phyloP scores from a whole-genome alignment of 768 basidiomycete species.

The Trametes sanguinea region DNA sequence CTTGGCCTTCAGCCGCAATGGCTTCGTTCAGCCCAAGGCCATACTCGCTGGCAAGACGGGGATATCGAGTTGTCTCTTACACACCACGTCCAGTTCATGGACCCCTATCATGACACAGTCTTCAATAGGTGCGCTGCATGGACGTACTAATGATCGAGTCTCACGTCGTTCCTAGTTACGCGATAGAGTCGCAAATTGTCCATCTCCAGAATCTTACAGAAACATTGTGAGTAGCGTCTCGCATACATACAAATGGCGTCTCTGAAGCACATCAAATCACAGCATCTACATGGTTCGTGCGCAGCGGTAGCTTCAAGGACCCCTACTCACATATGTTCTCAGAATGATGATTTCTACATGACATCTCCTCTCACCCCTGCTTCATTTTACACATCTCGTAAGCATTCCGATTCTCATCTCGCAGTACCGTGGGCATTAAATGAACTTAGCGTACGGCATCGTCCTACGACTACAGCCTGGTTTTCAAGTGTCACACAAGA shows the following conservation, averaged over 20 bases:
- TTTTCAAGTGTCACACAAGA: slow-evolving; percentile 33
- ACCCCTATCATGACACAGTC: slow-evolving; percentile 22
- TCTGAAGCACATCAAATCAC: neutral
- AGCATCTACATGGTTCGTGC: slow-evolving; percentile 31
- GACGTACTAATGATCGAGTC: too few relatives aligned
- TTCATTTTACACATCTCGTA: slow-evolving; percentile 36
- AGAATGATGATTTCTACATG: slow-evolving; percentile 48
- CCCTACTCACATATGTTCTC: neutral
- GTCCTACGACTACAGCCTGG: slow-evolving; percentile 40
- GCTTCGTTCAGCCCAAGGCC: slow-evolving; percentile 32
- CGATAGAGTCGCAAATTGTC: slow-evolving; percentile 38
- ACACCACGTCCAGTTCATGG: slow-evolving; percentile 36
- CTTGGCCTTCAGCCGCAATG: slow-evolving; percentile 45
- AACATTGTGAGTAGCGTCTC: slow-evolving; percentile 30
- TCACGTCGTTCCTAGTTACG: slow-evolving; percentile 30
- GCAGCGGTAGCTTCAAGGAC: neutral
- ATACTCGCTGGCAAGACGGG: slow-evolving; percentile 28
- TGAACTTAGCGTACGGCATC: slow-evolving; percentile 35
- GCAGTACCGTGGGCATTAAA: neutral
- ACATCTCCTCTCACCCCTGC: slow-evolving; percentile 31
- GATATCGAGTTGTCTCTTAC: slow-evolving; percentile 33
- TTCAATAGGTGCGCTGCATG: slow-evolving; percentile 37
- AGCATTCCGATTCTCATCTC: neutral
- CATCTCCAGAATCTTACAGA: slow-evolving; percentile 36
- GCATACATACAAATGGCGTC: neutral